A percentile compares a stretch with the other conserved stretches of the same genome.
Conservation (phyloP, 163 green algal genomes). For the Volvox carteri region DNA sequence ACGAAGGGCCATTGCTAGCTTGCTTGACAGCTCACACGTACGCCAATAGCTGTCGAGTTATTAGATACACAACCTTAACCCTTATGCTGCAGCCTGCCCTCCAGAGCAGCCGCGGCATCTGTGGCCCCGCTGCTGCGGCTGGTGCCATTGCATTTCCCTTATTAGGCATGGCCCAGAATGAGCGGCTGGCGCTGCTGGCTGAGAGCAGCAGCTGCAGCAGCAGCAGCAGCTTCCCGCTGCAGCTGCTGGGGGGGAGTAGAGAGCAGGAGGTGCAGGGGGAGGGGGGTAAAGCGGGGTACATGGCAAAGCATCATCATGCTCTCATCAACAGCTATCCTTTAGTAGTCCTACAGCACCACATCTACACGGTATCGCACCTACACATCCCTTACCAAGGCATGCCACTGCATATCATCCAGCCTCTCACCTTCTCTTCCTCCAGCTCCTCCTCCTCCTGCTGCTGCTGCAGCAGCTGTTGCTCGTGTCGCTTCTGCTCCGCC, state of each 20-base stretch:
- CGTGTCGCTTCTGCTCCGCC: neutral
- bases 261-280: neutral
- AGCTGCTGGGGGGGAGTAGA: neutral
- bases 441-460: neutral
- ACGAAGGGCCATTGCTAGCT: too few relatives aligned
- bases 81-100: too few relatives aligned
- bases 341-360: too few relatives aligned
- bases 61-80: too few relatives aligned
- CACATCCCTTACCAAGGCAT: neutral
- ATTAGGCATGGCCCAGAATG: conserved; percentile 43
- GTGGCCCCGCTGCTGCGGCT: too few relatives aligned
- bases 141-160: neutral
- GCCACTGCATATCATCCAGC: neutral
- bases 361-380: neutral
- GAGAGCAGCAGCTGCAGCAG: neutral
- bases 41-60: too few relatives aligned
- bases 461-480: neutral
- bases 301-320: neutral
- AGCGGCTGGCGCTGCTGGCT: conserved; percentile 20
- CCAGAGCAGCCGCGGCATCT: too few relatives aligned
- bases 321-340: too few relatives aligned
- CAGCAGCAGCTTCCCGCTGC: neutral
- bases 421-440: neutral
- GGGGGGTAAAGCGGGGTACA: neutral
- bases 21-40: too few relatives aligned